Evolutionary conservation across 1,284 basidiomycete genomes (phyloP).

Genomic region (Veloboletus limbatus): DNA sequence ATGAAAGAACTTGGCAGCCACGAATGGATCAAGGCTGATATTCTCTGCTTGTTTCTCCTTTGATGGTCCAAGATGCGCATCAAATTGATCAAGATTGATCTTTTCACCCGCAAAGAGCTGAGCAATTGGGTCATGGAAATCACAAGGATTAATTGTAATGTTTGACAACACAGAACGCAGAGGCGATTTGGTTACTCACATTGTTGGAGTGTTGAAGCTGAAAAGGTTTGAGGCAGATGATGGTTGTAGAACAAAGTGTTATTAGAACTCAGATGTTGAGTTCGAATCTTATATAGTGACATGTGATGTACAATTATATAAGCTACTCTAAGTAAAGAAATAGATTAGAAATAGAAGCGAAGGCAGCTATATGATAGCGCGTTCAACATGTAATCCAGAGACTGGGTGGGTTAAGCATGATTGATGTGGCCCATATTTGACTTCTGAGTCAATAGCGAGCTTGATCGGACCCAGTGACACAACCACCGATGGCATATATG

Average conservation of each 20-base stretch:
- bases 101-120: constrained; percentile 40
- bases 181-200: no score
- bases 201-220: no score
- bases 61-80: constrained; percentile 33
- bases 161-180: no score
- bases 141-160: constrained; percentile 27
- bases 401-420: constrained; percentile 8
- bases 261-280: no score
- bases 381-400: no score
- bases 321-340: no score
- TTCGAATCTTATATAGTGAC: no score
- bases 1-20: constrained; percentile 40
- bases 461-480: background rate
- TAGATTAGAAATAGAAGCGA: no score
- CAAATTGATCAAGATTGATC: constrained; percentile 39
- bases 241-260: no score
- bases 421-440: constrained; percentile 15
- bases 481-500: background rate
- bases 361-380: no score
- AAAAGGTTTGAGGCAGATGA: no score
- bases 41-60: constrained; percentile 27
- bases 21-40: constrained; percentile 39
- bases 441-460: background rate
- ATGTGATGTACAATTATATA: no score
- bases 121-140: constrained; percentile 32